Percentiles rank a stretch among this genome's conserved stretches.
Evolutionary conservation across 768 basidiomycete species (phyloP).

Genomic region (Rhodotorula taiwanensis): DNA sequence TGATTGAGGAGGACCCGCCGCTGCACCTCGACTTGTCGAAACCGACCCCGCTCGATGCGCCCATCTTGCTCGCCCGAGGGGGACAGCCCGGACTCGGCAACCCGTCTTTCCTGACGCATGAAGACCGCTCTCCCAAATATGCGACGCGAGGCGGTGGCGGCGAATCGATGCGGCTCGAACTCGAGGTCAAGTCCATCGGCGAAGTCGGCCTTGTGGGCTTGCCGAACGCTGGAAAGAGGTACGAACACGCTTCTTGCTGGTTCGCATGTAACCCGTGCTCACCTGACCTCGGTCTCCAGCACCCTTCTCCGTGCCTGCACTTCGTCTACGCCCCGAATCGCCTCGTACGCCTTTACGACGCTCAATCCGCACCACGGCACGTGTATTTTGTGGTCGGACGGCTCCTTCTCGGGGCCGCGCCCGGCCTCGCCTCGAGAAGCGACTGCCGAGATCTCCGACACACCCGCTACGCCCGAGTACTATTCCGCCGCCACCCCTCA

Average conservation of each 20-base stretch:
- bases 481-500: slow-evolving; percentile 17
- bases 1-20: not conserved
- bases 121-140: slow-evolving; percentile 68
- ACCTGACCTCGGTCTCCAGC: slow-evolving; percentile 55
- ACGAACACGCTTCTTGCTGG: not conserved
- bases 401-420: slow-evolving; percentile 41
- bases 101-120: slow-evolving; percentile 66
- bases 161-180: slow-evolving; percentile 67
- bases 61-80: slow-evolving; percentile 48
- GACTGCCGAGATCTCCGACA: slow-evolving; percentile 39
- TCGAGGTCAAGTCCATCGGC: slow-evolving; percentile 88
- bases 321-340: slow-evolving; percentile 75
- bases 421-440: slow-evolving; percentile 47
- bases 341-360: slow-evolving; percentile 89
- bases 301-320: slow-evolving; percentile 85
- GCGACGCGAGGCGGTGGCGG: slow-evolving; percentile 71
- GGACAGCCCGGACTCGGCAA: slow-evolving; percentile 81
- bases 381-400: slow-evolving; percentile 48
- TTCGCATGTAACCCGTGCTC: too few relatives aligned
- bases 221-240: slow-evolving; percentile 71
- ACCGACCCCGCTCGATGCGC: slow-evolving; percentile 22
- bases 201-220: slow-evolving; percentile 95
- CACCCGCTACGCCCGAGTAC: slow-evolving; percentile 9
- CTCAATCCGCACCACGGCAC: slow-evolving; percentile 89
- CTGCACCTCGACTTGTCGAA: slow-evolving; percentile 53